Percentiles rank a stretch among this genome's conserved stretches.
These are phyloP conservation scores for Fusarium annulatum DNA, from an alignment of 2,329 filamentous ascomycete species.

Conservation along the genomic window DNA sequence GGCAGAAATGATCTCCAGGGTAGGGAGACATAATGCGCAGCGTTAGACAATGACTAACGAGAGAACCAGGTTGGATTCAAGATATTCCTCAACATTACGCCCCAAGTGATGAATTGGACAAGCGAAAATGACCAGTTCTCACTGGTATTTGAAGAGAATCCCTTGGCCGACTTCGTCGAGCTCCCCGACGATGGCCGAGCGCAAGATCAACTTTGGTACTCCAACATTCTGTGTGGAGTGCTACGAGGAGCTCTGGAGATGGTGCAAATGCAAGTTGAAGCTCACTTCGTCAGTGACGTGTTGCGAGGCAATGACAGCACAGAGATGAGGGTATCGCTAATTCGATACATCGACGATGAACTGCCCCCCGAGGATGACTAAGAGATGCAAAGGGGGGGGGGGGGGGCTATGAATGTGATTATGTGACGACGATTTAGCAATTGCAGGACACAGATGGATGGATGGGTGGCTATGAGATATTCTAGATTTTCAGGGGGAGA, in stretches of 20 bases:
- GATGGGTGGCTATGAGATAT: conserved; percentile 3
- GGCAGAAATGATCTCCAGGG: conserved; percentile 95
- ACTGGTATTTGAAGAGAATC: conserved; percentile 95
- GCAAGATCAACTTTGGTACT: conserved; percentile 98
- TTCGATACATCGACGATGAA: conserved; percentile 97
- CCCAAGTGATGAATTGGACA: conserved; percentile 94
- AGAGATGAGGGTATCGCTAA: conserved; percentile 92
- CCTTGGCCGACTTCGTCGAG: conserved; percentile 96
- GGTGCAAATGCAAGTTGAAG: conserved; percentile 99
- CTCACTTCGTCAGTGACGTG: conserved; percentile 94
- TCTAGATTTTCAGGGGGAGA: neutral
- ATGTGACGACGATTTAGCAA: conserved; percentile 10
- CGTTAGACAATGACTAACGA: conserved; percentile 26
- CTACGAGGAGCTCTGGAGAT: conserved; percentile 93
- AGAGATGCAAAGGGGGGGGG: conserved; percentile 37
- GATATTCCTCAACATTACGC: conserved; percentile 97
- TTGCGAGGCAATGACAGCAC: conserved; percentile 94
- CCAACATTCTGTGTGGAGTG: conserved; percentile 95
- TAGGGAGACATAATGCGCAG: conserved; percentile 51
- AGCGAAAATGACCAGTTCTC: conserved; percentile 97
- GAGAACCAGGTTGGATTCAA: conserved; percentile 90
- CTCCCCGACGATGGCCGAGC: conserved; percentile 94
- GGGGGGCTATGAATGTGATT: neutral
- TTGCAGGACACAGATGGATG: neutral
- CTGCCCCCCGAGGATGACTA: conserved; percentile 96